Evolutionary conservation across 2,329 filamentous ascomycete genomes (phyloP).

Genomic region (Colletotrichum acutatum): DNA sequence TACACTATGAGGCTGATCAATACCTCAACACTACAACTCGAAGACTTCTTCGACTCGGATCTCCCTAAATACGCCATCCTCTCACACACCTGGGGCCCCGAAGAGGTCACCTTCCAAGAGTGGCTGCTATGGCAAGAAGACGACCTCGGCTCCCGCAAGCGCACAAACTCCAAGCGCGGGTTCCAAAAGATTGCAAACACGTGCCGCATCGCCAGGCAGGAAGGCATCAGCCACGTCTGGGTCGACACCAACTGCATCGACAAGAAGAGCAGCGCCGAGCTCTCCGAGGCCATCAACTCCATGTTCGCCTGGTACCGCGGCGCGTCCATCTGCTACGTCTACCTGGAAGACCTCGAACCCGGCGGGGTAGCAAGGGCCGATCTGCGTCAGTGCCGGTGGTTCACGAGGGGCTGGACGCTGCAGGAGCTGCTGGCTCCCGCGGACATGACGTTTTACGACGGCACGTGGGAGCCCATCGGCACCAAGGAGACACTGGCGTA

Average conservation of each 20-base stretch:
- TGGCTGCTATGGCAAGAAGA: neutral
- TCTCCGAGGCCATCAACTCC: conserved; percentile 30
- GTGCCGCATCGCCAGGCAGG: conserved; percentile 33
- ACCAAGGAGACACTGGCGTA: neutral
- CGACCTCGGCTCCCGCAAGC: too few relatives aligned
- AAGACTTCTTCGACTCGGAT: conserved; percentile 29
- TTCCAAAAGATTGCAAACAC: conserved; percentile 39
- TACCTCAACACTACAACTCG: neutral
- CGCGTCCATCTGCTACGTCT: conserved; percentile 15
- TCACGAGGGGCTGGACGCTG: conserved; percentile 39
- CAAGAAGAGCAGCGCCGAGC: conserved; percentile 27
- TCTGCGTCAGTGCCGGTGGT: conserved; percentile 37
- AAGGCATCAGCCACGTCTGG: conserved; percentile 19
- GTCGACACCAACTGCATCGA: conserved; percentile 37
- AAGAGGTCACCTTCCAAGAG: conserved; percentile 43
- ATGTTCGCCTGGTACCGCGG: conserved; percentile 34
- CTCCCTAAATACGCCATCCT: conserved; percentile 44
- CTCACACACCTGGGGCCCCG: conserved; percentile 44
- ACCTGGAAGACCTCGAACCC: conserved; percentile 13
- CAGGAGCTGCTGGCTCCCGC: conserved; percentile 41
- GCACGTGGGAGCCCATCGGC: conserved; percentile 26
- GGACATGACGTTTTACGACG: conserved; percentile 37
- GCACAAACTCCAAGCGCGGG: conserved; percentile 17
- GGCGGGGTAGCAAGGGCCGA: neutral
- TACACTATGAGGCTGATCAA: conserved; percentile 10